Evolutionary conservation across 2,329 filamentous ascomycete species (phyloP).

Genomic region (Leptographium lundbergii): DNA sequence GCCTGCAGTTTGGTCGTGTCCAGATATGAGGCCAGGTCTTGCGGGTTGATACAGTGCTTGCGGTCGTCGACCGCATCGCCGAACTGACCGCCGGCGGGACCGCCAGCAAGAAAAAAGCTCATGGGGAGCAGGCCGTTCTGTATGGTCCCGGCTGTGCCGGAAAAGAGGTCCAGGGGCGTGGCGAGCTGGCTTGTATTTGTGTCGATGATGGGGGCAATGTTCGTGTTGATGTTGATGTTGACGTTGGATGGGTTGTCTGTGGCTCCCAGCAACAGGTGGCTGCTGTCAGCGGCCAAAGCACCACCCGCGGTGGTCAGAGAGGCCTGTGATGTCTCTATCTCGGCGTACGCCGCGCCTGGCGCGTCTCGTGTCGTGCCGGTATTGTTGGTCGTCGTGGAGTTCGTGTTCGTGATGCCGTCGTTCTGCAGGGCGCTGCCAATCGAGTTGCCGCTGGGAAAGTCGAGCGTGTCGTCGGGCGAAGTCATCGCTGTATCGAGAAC

Average conservation of each 20-base stretch:
- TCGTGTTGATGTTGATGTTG: too few species aligned
- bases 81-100: neutral
- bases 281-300: too few species aligned
- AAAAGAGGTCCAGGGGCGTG: neutral
- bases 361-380: neutral
- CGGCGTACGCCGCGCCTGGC: neutral
- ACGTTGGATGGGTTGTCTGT: too few species aligned
- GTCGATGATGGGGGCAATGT: neutral
- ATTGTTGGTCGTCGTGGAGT: neutral
- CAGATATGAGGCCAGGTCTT: neutral
- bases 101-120: neutral
- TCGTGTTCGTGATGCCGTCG: neutral
- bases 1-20: neutral
- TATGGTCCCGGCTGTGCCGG: neutral
- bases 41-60: neutral
- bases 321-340: neutral
- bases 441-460: neutral
- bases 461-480: constrained; percentile 32
- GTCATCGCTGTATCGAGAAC: constrained; percentile 41
- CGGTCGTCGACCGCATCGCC: neutral
- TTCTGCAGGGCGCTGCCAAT: neutral
- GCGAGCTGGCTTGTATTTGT: neutral
- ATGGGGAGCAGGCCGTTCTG: neutral
- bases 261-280: too few species aligned
- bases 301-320: too few species aligned